phyloP scores from a whole-genome alignment of 345 rosid genomes.

The Eucalyptus shirleyi region DNA sequence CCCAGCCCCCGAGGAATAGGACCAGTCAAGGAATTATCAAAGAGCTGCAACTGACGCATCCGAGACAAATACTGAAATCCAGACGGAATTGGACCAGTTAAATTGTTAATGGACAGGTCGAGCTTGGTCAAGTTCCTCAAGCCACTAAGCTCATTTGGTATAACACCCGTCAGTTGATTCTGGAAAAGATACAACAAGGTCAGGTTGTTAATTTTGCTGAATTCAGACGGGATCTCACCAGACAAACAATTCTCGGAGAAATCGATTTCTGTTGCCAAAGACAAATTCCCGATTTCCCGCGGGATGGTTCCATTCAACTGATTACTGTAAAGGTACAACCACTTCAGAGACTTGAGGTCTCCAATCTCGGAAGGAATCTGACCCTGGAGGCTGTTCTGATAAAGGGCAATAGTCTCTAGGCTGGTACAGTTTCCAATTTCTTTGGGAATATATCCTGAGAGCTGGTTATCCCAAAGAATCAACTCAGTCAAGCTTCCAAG shows the following conservation, averaged over 20 bases:
- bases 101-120: conserved; percentile 74
- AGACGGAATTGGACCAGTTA: conserved; percentile 63
- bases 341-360: conserved; percentile 47
- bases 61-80: conserved; percentile 63
- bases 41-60: conserved; percentile 77
- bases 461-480: conserved; percentile 63
- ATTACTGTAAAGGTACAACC: conserved; percentile 76
- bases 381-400: conserved; percentile 61
- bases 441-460: conserved; percentile 51
- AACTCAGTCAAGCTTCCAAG: conserved; percentile 46
- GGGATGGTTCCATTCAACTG: conserved; percentile 81
- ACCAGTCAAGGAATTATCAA: conserved; percentile 57
- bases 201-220: conserved; percentile 49
- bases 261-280: conserved; percentile 62
- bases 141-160: conserved; percentile 53
- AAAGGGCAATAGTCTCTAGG: conserved; percentile 58
- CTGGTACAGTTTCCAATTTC: conserved; percentile 70
- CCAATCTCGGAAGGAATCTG: conserved; percentile 63
- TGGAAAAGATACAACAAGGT: conserved; percentile 59
- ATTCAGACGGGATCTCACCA: conserved; percentile 68
- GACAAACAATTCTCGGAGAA: conserved; percentile 71
- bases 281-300: conserved; percentile 65
- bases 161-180: conserved; percentile 68
- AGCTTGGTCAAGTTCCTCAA: conserved; percentile 65
- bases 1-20: conserved; percentile 72